Conservation (phyloP, 2,329 filamentous ascomycete species). For the Penicillium sp. region DNA sequence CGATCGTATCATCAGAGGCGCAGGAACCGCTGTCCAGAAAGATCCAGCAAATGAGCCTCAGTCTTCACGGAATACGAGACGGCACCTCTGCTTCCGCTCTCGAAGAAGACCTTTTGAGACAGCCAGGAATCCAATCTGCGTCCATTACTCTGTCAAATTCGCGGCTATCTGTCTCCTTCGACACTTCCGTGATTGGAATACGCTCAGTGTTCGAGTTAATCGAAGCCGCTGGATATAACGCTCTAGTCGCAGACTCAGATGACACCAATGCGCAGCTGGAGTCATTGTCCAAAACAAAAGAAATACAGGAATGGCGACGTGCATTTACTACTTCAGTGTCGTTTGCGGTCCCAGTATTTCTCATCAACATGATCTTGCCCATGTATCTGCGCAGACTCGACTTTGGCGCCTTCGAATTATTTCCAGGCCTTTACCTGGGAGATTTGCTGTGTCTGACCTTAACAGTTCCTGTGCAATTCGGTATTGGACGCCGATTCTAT, state of each 20-base stretch:
- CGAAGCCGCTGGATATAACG: conserved; percentile 82
- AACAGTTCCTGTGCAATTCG: conserved; percentile 93
- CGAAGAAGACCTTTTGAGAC: conserved; percentile 63
- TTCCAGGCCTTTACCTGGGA: conserved; percentile 78
- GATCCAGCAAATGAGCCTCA: conserved; percentile 69
- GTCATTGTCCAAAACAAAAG: conserved; percentile 91
- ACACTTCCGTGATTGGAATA: conserved; percentile 70
- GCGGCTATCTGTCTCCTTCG: conserved; percentile 70
- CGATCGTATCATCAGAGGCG: conserved; percentile 71
- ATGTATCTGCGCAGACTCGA: conserved; percentile 77
- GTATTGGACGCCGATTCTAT: conserved; percentile 93
- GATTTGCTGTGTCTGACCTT: conserved; percentile 80
- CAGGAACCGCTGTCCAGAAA: conserved; percentile 56
- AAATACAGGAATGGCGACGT: conserved; percentile 87
- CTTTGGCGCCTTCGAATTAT: conserved; percentile 66
- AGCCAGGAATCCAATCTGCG: conserved; percentile 72
- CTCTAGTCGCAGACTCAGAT: conserved; percentile 82
- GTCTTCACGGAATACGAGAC: conserved; percentile 75
- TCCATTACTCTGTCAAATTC: conserved; percentile 71
- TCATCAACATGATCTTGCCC: conserved; percentile 90
- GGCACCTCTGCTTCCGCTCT: conserved; percentile 69
- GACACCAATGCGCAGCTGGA: conserved; percentile 97
- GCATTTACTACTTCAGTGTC: conserved; percentile 74
- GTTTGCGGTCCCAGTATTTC: conserved; percentile 86
- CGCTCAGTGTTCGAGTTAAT: conserved; percentile 78